A percentile compares a stretch with the other conserved stretches of the same genome.
Conservation (phyloP, 352 stramenopile species). For the Phytopythium boreale region DNA sequence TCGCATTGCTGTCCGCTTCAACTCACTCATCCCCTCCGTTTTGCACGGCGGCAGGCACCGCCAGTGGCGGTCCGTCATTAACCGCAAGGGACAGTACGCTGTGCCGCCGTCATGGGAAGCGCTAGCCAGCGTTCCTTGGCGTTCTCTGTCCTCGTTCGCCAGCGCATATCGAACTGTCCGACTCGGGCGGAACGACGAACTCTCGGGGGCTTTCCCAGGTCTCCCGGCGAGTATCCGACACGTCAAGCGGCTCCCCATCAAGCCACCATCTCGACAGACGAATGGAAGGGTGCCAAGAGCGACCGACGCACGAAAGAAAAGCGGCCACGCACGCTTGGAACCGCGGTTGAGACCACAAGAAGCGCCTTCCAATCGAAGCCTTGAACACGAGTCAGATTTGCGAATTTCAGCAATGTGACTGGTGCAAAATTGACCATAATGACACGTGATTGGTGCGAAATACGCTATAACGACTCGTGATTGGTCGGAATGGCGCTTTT, state of each 20-base stretch:
- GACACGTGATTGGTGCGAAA: not conserved
- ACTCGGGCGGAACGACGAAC: not conserved
- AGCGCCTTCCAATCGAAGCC: not conserved
- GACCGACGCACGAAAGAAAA: not conserved
- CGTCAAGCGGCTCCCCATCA: not conserved
- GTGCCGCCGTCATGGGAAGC: not conserved
- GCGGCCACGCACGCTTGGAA: not conserved
- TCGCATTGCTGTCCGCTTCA: not conserved
- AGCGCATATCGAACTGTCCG: not conserved
- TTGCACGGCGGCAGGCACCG: no score
- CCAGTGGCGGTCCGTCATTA: no score
- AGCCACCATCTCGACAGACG: not conserved
- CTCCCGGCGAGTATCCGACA: no score
- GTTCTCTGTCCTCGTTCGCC: not conserved
- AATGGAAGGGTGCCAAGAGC: not conserved
- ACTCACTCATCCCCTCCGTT: conserved; percentile 1
- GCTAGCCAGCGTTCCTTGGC: not conserved
- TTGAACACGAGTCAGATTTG: not conserved
- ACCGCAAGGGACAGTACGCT: not conserved
- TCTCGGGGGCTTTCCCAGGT: not conserved
- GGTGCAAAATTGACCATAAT: not conserved
- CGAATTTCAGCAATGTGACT: not conserved
- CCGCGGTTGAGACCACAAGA: not conserved
- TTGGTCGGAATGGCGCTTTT: not conserved
- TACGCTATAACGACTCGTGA: not conserved